Conservation (phyloP, 495 filamentous ascomycete species). For the Achaetomiella virescens region DNA sequence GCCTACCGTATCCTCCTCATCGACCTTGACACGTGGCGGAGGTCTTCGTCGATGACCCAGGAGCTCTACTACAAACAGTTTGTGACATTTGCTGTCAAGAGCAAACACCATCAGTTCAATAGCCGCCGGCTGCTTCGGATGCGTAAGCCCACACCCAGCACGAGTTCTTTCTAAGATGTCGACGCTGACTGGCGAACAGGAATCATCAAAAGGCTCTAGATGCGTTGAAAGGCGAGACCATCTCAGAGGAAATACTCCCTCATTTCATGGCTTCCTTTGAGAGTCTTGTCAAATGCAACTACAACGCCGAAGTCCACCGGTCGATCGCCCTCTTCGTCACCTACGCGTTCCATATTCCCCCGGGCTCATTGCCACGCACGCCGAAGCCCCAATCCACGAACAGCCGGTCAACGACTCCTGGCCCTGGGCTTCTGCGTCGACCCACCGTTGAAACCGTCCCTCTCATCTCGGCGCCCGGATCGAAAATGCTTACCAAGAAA, state of each 20-base stretch:
- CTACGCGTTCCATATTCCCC: slow-evolving; percentile 72
- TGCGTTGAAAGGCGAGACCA: slow-evolving; percentile 77
- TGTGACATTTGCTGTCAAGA: slow-evolving; percentile 68
- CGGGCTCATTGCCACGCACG: slow-evolving; percentile 45
- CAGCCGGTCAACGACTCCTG: slow-evolving; percentile 34
- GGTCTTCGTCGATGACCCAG: slow-evolving; percentile 64
- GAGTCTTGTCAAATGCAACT: slow-evolving; percentile 68
- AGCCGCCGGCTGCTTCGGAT: slow-evolving; percentile 76
- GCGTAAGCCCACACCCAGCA: slow-evolving; percentile 55
- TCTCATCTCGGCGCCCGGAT: slow-evolving; percentile 7
- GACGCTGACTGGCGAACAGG: slow-evolving; percentile 45
- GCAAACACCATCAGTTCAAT: slow-evolving; percentile 90
- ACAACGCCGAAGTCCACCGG: slow-evolving; percentile 74
- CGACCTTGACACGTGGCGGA: slow-evolving; percentile 87
- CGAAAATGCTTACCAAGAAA: slow-evolving; percentile 41
- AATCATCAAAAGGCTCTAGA: slow-evolving; percentile 86
- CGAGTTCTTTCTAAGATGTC: background rate
- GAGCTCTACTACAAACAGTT: slow-evolving; percentile 91
- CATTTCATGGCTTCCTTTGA: slow-evolving; percentile 73
- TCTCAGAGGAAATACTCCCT: slow-evolving; percentile 60
- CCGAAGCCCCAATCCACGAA: slow-evolving; percentile 39
- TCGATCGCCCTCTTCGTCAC: slow-evolving; percentile 91
- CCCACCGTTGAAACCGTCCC: slow-evolving; percentile 28
- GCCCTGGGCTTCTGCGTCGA: slow-evolving; percentile 21
- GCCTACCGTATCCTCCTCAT: slow-evolving; percentile 88